A percentile compares a stretch with the other conserved stretches of the same genome.
phyloP scores from a whole-genome alignment of 2,329 filamentous ascomycete genomes.

The Macroventuria anomochaeta region DNA sequence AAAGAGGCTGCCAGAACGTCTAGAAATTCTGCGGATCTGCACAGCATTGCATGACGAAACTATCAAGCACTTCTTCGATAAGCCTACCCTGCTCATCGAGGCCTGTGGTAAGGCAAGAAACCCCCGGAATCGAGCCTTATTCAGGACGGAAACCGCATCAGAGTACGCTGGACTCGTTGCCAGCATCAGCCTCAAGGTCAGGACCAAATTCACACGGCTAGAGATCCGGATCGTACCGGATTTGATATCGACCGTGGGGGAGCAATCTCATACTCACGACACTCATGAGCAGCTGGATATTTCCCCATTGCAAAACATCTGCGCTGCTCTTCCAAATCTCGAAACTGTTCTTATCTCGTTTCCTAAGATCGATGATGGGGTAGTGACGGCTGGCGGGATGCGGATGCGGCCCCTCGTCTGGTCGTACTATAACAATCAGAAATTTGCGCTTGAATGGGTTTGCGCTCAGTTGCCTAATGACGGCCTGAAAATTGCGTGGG shows the following conservation, averaged over 20 bases:
- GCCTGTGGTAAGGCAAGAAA: neutral
- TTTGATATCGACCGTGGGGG: too few species aligned
- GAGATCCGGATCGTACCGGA: slow-evolving; percentile 21
- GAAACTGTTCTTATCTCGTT: slow-evolving; percentile 13
- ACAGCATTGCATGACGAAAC: slow-evolving; percentile 27
- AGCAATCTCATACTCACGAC: too few species aligned
- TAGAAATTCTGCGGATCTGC: slow-evolving; percentile 28
- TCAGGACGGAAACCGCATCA: neutral
- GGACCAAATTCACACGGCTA: slow-evolving; percentile 17
- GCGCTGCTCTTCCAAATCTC: slow-evolving; percentile 18
- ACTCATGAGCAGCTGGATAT: neutral
- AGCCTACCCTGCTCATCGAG: slow-evolving; percentile 21
- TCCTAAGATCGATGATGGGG: neutral
- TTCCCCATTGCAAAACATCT: slow-evolving; percentile 12
- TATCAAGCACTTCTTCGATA: slow-evolving; percentile 22
- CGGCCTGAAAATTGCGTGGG: slow-evolving; percentile 1
- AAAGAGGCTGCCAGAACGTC: slow-evolving; percentile 6
- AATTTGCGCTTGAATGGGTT: slow-evolving; percentile 6
- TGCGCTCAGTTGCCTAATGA: neutral
- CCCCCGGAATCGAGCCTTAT: neutral
- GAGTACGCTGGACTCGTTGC: slow-evolving; percentile 13
- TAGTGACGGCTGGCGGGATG: neutral
- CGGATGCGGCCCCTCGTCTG: too few species aligned
- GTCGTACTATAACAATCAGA: neutral
- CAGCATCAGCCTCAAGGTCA: slow-evolving; percentile 16